These are phyloP conservation scores for Aureobasidium sp. DNA, from an alignment of 2,329 filamentous ascomycete species.

Conservation along the genomic window DNA sequence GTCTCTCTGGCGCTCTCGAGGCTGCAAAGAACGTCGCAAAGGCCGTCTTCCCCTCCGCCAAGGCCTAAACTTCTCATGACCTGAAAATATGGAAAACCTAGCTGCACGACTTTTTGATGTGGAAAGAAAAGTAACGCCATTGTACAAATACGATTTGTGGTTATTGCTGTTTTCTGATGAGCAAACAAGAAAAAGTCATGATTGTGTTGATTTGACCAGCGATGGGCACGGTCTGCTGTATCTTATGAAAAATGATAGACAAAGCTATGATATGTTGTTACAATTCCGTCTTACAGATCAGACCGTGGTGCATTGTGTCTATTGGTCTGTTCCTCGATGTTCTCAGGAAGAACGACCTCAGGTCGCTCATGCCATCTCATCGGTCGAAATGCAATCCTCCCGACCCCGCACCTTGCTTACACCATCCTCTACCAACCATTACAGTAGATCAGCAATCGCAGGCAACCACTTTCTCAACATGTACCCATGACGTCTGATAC, in stretches of 20 bases:
- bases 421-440: too few relatives aligned
- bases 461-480: not conserved
- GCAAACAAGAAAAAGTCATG: constrained; percentile 5
- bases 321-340: not conserved
- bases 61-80: constrained; percentile 10
- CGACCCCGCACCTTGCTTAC: not conserved
- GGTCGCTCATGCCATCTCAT: not conserved
- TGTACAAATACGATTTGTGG: constrained; percentile 7
- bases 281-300: not conserved
- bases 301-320: too few relatives aligned
- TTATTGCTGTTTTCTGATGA: not conserved
- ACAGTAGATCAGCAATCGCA: not conserved
- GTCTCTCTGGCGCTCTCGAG: constrained; percentile 56
- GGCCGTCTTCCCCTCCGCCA: constrained; percentile 21
- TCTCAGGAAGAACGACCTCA: not conserved
- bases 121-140: not conserved
- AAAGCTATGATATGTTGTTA: not conserved
- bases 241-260: constrained; percentile 1
- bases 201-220: not conserved
- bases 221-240: not conserved
- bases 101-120: not conserved
- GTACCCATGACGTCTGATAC: not conserved
- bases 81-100: not conserved
- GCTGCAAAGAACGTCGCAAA: constrained; percentile 33
- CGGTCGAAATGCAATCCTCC: not conserved